Percentiles rank a stretch among this genome's conserved stretches.
Conservation (phyloP, 805 yeast species). For the Starmerella ratchasimensis region DNA sequence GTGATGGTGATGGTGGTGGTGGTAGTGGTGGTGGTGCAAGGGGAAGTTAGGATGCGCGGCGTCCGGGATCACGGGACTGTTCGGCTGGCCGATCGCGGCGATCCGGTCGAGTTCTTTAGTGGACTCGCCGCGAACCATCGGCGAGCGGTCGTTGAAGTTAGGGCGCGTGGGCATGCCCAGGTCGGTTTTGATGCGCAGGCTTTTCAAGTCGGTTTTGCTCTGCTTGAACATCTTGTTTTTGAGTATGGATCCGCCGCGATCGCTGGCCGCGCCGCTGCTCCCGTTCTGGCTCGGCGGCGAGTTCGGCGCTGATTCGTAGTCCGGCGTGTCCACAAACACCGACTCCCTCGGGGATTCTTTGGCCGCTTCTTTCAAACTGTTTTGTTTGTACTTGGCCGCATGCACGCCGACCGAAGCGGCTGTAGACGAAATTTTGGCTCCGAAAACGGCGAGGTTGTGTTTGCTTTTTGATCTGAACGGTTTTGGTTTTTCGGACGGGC, state of each 20-base stretch:
- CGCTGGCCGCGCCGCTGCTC: background rate
- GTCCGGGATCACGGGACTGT: constrained; percentile 13
- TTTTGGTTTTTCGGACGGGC: constrained; percentile 9
- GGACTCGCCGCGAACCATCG: constrained; percentile 24
- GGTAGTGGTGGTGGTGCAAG: constrained; percentile 22
- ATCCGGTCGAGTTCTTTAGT: constrained; percentile 28
- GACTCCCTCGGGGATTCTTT: constrained; percentile 11
- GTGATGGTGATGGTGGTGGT: constrained; percentile 22
- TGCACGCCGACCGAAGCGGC: constrained; percentile 27
- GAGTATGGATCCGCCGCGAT: constrained; percentile 10
- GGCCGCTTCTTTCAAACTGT: constrained; percentile 5
- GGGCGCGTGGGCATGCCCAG: constrained; percentile 22
- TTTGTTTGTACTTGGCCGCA: constrained; percentile 16
- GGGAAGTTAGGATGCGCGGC: background rate
- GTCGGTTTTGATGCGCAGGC: constrained; percentile 20
- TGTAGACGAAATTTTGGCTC: constrained; percentile 21
- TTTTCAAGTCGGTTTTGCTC: constrained; percentile 21
- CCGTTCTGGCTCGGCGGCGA: constrained; percentile 2
- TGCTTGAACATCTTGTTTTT: constrained; percentile 27
- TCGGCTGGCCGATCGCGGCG: constrained; percentile 25
- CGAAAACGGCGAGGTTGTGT: constrained; percentile 19
- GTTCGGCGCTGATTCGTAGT: constrained; percentile 11
- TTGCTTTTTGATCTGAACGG: constrained; percentile 15
- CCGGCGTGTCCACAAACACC: constrained; percentile 9
- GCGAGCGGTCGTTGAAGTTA: constrained; percentile 22